These are phyloP conservation scores for Acmispon strigosus DNA, from an alignment of 306 rosid genomes.

Conservation along the genomic window DNA sequence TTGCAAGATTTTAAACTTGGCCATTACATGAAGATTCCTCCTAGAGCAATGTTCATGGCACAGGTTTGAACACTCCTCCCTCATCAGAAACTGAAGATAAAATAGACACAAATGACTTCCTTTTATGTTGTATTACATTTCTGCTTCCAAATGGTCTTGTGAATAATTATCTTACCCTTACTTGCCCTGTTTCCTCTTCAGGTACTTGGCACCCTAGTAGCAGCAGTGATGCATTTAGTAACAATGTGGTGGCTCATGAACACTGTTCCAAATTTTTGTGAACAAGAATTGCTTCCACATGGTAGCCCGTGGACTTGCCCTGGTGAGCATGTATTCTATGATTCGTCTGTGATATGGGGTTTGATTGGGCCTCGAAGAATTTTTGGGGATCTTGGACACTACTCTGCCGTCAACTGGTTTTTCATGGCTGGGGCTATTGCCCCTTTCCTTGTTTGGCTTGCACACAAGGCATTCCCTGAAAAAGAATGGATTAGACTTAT, in stretches of 20 bases:
- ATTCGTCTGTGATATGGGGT: slow-evolving; percentile 85
- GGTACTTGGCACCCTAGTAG: slow-evolving; percentile 55
- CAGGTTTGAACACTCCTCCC: slow-evolving; percentile 41
- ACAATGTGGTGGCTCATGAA: slow-evolving; percentile 88
- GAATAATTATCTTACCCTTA: neutral
- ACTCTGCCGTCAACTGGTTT: slow-evolving; percentile 71
- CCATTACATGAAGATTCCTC: slow-evolving; percentile 94
- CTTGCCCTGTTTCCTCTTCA: slow-evolving; percentile 1
- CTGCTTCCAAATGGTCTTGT: neutral
- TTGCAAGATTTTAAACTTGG: slow-evolving; percentile 88
- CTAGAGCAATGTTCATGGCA: slow-evolving; percentile 71
- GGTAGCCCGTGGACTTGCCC: slow-evolving; percentile 95
- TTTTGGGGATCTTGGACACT: slow-evolving; percentile 74
- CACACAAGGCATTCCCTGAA: slow-evolving; percentile 65
- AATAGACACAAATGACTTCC: too few species aligned
- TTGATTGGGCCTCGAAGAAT: slow-evolving; percentile 64
- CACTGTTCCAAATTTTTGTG: slow-evolving; percentile 55
- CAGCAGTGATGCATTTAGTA: slow-evolving; percentile 58
- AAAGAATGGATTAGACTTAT: slow-evolving; percentile 62
- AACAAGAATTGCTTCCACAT: slow-evolving; percentile 50
- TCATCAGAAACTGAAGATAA: neutral
- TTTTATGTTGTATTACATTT: neutral
- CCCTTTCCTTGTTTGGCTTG: slow-evolving; percentile 72
- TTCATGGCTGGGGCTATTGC: slow-evolving; percentile 72
- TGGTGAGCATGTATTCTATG: slow-evolving; percentile 81